Evolutionary conservation across 352 stramenopile species (phyloP).

Genomic region (Phytophthora citricola): DNA sequence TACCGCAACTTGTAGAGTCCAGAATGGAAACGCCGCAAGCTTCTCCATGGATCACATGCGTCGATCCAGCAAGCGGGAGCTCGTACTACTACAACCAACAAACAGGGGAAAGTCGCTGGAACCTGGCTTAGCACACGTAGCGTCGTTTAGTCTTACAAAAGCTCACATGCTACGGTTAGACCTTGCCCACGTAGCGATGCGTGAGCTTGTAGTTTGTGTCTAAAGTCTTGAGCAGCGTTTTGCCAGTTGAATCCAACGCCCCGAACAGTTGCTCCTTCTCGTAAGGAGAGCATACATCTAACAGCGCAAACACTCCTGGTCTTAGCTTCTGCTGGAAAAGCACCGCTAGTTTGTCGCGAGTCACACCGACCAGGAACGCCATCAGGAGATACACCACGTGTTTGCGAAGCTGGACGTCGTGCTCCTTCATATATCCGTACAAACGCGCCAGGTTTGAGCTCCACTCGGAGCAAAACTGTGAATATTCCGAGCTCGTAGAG

Average conservation of each 20-base stretch:
- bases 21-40: constrained; percentile 13
- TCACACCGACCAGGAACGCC: constrained; percentile 68
- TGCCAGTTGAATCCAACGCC: constrained; percentile 80
- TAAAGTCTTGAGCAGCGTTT: constrained; percentile 86
- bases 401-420: constrained; percentile 80
- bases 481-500: constrained; percentile 23
- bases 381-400: constrained; percentile 87
- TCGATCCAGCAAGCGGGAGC: constrained; percentile 58
- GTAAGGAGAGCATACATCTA: constrained; percentile 85
- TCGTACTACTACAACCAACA: constrained; percentile 80
- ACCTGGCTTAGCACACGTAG: constrained; percentile 28
- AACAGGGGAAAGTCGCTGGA: constrained; percentile 79
- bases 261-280: constrained; percentile 90
- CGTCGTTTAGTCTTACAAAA: constrained; percentile 38
- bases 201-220: constrained; percentile 89
- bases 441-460: constrained; percentile 85
- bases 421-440: constrained; percentile 89
- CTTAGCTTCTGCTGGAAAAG: constrained; percentile 73
- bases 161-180: constrained; percentile 52
- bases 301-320: constrained; percentile 75
- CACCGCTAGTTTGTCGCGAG: constrained; percentile 62
- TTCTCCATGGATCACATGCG: constrained; percentile 62
- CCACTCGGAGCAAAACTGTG: constrained; percentile 59
- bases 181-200: constrained; percentile 87
- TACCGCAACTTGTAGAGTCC: constrained; percentile 11